phyloP scores from a whole-genome alignment of 1,284 basidiomycete species.

The Microstroma glucosiphilum region DNA sequence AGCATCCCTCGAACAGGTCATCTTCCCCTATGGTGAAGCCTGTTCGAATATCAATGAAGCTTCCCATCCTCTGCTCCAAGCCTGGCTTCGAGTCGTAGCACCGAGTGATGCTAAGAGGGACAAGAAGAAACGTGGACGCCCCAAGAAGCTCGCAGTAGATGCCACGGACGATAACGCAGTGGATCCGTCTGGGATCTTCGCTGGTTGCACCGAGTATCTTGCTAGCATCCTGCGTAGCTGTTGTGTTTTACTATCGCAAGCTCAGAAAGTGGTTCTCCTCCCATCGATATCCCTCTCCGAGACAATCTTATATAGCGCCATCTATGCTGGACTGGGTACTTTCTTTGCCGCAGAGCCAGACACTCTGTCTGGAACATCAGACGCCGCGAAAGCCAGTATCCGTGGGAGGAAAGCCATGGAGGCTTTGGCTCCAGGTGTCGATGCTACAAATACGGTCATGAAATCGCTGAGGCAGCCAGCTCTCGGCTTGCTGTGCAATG shows the following conservation, averaged over 20 bases:
- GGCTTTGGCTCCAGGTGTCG: conserved; percentile 16
- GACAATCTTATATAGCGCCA: conserved; percentile 67
- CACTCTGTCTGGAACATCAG: conserved; percentile 18
- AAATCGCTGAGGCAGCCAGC: conserved; percentile 73
- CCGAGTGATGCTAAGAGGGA: conserved; percentile 18
- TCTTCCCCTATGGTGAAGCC: conserved; percentile 82
- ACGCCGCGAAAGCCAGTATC: conserved; percentile 20
- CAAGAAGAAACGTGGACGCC: conserved; percentile 17
- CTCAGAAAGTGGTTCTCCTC: conserved; percentile 51
- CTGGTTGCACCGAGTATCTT: conserved; percentile 25
- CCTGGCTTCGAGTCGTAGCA: conserved; percentile 47
- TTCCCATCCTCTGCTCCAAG: conserved; percentile 25
- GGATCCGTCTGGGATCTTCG: conserved; percentile 14
- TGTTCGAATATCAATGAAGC: conserved; percentile 39
- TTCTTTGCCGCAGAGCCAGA: conserved; percentile 72
- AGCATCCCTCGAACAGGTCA: conserved; percentile 67
- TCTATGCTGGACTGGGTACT: conserved; percentile 84
- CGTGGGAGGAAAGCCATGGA: conserved; percentile 23
- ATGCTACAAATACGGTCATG: conserved; percentile 56
- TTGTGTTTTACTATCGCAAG: conserved; percentile 43
- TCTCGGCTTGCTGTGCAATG: conserved; percentile 67
- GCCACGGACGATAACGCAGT: conserved; percentile 11
- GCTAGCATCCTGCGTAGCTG: conserved; percentile 30
- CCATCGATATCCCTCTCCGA: conserved; percentile 53
- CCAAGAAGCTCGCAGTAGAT: conserved; percentile 21